A percentile compares a stretch with the other conserved stretches of the same genome.
These are phyloP conservation scores for Cadophora sp. DNA, from an alignment of 2,329 filamentous ascomycete species.

Conservation along the genomic window DNA sequence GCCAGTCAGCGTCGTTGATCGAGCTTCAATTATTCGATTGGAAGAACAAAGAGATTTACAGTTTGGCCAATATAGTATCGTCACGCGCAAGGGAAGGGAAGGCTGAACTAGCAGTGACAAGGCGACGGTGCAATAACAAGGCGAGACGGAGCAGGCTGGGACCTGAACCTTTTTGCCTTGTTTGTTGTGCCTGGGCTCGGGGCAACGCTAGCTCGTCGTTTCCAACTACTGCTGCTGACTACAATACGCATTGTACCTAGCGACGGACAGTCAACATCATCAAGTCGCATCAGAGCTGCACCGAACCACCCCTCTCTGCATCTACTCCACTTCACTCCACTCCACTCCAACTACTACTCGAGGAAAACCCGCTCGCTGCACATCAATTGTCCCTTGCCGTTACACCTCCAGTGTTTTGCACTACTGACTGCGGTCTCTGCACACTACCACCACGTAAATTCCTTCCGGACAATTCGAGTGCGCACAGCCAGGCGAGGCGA, in stretches of 20 bases:
- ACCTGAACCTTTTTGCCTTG: neutral
- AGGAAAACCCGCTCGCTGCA: constrained; percentile 1
- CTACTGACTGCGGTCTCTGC: neutral
- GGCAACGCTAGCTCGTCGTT: neutral
- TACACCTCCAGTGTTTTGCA: neutral
- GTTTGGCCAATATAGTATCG: neutral
- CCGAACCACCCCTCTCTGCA: neutral
- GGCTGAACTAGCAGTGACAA: constrained; percentile 1
- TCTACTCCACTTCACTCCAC: neutral
- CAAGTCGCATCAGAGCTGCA: constrained; percentile 7
- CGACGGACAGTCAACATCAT: constrained; percentile 12
- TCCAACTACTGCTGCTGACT: neutral
- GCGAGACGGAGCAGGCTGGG: neutral
- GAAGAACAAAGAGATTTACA: constrained; percentile 1
- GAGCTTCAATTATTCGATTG: constrained; percentile 11
- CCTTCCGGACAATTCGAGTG: constrained; percentile 4
- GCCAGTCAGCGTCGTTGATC: constrained; percentile 2
- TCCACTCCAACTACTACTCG: neutral
- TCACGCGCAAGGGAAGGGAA: constrained; percentile 9
- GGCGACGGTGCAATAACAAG: neutral
- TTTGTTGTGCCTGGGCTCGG: neutral
- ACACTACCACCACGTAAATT: neutral
- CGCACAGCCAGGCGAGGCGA: constrained; percentile 3
- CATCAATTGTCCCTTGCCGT: constrained; percentile 11
- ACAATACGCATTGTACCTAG: neutral